These are phyloP conservation scores for Candida ponderosae DNA, from an alignment of 805 yeast genomes.

Conservation along the genomic window DNA sequence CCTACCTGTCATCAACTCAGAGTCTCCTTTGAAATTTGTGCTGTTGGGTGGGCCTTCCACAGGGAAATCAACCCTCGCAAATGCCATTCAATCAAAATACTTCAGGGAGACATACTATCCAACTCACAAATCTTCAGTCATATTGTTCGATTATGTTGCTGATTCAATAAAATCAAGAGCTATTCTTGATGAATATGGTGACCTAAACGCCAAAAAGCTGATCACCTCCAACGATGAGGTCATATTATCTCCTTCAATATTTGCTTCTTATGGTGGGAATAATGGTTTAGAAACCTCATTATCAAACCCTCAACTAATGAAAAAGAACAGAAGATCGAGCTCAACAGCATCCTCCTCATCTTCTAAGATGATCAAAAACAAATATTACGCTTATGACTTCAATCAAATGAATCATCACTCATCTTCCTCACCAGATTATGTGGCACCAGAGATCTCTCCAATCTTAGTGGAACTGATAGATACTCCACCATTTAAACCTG, in stretches of 20 bases:
- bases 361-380: slow-evolving; percentile 12
- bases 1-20: too few species aligned
- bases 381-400: slow-evolving; percentile 12
- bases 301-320: slow-evolving; percentile 1
- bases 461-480: slow-evolving; percentile 64
- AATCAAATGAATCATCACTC: background rate
- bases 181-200: slow-evolving; percentile 39
- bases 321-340: slow-evolving; percentile 6
- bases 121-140: slow-evolving; percentile 52
- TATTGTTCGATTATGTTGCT: slow-evolving; percentile 49
- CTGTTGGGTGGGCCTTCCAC: slow-evolving; percentile 51
- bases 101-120: slow-evolving; percentile 71
- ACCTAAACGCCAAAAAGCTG: slow-evolving; percentile 28
- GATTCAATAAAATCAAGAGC: slow-evolving; percentile 27
- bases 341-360: too few species aligned
- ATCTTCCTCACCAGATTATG: slow-evolving; percentile 16
- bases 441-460: slow-evolving; percentile 49
- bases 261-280: slow-evolving; percentile 28
- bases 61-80: slow-evolving; percentile 55
- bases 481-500: slow-evolving; percentile 63
- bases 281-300: slow-evolving; percentile 5
- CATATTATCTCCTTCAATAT: slow-evolving; percentile 29
- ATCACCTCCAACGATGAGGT: slow-evolving; percentile 22
- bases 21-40: slow-evolving; percentile 51
- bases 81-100: slow-evolving; percentile 37